Base-by-base conservation (phyloP, 2,329 filamentous ascomycete species). In the Paraphaeosphaeria minitans region DNA sequence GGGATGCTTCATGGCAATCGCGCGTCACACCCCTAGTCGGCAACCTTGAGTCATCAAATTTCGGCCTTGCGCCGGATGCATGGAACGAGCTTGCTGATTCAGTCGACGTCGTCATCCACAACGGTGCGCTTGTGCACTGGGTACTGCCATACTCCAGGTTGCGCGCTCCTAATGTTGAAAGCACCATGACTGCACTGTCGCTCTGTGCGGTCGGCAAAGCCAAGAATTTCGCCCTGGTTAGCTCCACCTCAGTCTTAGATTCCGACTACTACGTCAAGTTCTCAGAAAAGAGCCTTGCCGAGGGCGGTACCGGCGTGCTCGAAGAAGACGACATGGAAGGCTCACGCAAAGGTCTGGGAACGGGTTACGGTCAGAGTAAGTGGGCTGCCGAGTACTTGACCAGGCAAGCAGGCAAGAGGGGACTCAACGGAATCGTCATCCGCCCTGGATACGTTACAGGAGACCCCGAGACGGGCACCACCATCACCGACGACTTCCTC, bases 281-380 rank as follows among this genome's bases (percentile, higher is more conserved):
- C 41, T 95, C 92, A 0, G 81, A 89, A 57, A 80, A 85, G 55
- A 83, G 83, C 56, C 78, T 85, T 33, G 81, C 81, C 12, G 83
- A 84, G 33, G 89, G 90, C 10, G 86, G 85, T 8, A 81, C 81
- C 21, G 86, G 86, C 13, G 84, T 97, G 16, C 81, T 83, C 21
- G 94, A 97, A 75, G 83, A 82, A 0, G 93, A 97, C 72, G 88
- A 94, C 64, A 82, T 97, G 61, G 81, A 86, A 65, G 92, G 93
- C 54, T 93, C 91, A 69, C 84, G 87, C 41, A 87, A 82, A 53
- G 91, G 91, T 33, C 86, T 97, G 1, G 87, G 87, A 41, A 97
- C 91, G 0, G 93, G 94, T 5, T 97, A 97, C 69, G 93, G 94
- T 2, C 93, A 97, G 76, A 87, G 86, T 64, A 97, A 98, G 79